Base-by-base conservation (phyloP, 1,284 basidiomycete species). In the Tetrapyrgos nigripes region DNA sequence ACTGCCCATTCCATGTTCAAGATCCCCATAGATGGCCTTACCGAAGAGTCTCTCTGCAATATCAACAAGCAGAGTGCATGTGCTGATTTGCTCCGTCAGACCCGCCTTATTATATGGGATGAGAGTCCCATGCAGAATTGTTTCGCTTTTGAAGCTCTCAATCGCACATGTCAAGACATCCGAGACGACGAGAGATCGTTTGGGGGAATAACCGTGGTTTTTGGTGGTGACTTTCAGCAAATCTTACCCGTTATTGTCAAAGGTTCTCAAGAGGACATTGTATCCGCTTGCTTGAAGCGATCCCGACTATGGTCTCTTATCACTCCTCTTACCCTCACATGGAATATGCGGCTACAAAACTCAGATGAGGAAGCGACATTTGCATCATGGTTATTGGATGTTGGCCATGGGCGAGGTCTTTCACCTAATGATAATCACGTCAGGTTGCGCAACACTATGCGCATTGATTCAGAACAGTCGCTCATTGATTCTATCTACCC, bases 361-460 rank as follows among this genome's bases (percentile, higher is more conserved):
- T 9, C 49, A 17, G 57, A 62, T 4, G 66, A 68, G 4, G 68
- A 59, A 10, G 33, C 57, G 44, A 17, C 60, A 0, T 82, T 78
- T 71, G 69, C 79, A 6, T n/a, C 69, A 4, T 81, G 78, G 71
- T 68, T 83, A 0, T 58, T 80, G 0, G 69, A 80, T 4, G 64
- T 83, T 51, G 80, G 79, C 0, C 63, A 73, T 68, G 80, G 78
- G 0, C 13, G 13, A 10, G 28, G 14, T 10, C 10, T 66, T 40
- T 51, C 65, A 24, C 53, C 61, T 33, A 48, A 56, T 3, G 64
- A 68, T 49, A 60, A 60, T n/a, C 65, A 62, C 1, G 40, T 79
- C 13, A 3, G 35, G 0, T 63, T 83, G 70, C 21, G 60, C 77
- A 1, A 75, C 75, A n/a, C 66, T 67, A 11, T 61, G 64, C 3